Evolutionary conservation across 495 filamentous ascomycete species (phyloP), one percentile per base, ranked within the genome.

Genomic region (Stereocaulon alpinum): DNA sequence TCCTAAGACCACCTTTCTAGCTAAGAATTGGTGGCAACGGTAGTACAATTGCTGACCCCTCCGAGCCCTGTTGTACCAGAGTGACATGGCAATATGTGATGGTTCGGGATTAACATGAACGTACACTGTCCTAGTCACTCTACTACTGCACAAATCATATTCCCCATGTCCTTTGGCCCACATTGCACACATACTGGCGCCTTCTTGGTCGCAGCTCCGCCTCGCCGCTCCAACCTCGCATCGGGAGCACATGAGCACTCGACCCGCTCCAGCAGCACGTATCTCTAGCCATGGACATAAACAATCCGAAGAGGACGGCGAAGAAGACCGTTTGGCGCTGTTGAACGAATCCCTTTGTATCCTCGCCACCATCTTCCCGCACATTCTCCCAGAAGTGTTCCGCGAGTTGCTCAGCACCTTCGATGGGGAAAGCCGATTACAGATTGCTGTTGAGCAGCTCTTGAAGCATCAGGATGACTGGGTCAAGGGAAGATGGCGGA

Each of bases 311-410:
- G 24, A 45, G 32, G 54, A 24, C 20, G 47, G 10, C 32, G 78
- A 84, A n/a, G 70, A 78, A 18, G 75, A 73, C 30, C 76, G 83
- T 55, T 79, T 92, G 24, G 75, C 80, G 43, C 84, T 87, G 41
- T 74, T 96, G 22, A 98, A 98, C 71, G 71, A 76, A 15, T 79
- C 83, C 44, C 81, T 98, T 55, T 78, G 82, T 40, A 77, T 76
- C 1, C 80, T 98, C 12, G 82, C 82, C 4, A 79, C 78, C 6
- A 76, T 96, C 3, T 98, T 98, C 63, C 93, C 93, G 6, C 84
- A 95, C 70, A 76, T 95, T 24, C 84, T 88, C 57, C 76, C 92
- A 59, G 89, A 95, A 56, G 91, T 95, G n/a, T 91, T 98, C 64
- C 83, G 93, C 14, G 91, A 95, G 69, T 82, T 96, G 77, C 80